Evolutionary conservation across 345 rosid species (phyloP).

Genomic region (Eucalyptus erythrocorys): DNA sequence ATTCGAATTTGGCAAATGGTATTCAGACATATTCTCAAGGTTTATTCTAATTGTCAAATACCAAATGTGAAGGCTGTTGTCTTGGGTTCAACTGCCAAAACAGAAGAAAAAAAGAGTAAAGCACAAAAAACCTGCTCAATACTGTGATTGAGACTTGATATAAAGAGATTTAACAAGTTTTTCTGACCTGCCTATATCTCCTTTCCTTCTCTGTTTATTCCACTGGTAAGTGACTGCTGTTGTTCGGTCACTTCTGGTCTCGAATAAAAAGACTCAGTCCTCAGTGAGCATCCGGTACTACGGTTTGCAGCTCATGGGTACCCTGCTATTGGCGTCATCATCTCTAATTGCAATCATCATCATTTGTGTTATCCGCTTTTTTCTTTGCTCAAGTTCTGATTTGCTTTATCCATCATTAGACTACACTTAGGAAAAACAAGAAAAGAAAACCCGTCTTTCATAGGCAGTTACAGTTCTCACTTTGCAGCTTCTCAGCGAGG

Average conservation of each 20-base stretch:
- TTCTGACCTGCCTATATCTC: not conserved
- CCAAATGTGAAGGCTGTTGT: slow-evolving; percentile 51
- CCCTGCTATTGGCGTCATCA: not conserved
- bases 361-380: not conserved
- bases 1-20: not conserved
- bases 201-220: not conserved
- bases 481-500: too few species aligned
- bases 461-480: too few species aligned
- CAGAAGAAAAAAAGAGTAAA: slow-evolving; percentile 68
- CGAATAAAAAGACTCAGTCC: too few species aligned
- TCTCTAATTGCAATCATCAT: not conserved
- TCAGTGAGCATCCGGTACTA: not conserved
- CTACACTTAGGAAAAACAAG: not conserved
- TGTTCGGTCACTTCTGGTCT: not conserved
- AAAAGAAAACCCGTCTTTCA: not conserved
- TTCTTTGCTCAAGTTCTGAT: not conserved
- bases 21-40: not conserved
- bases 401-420: not conserved
- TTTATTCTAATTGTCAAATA: not conserved
- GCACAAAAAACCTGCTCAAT: slow-evolving; percentile 45
- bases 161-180: not conserved
- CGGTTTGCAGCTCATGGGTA: too few species aligned
- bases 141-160: slow-evolving; percentile 29
- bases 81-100: slow-evolving; percentile 74
- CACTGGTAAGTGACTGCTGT: not conserved